A percentile compares a stretch with the other conserved stretches of the same genome.
These are phyloP conservation scores for Mycena filopes DNA, from an alignment of 768 basidiomycete genomes.

Conservation along the genomic window DNA sequence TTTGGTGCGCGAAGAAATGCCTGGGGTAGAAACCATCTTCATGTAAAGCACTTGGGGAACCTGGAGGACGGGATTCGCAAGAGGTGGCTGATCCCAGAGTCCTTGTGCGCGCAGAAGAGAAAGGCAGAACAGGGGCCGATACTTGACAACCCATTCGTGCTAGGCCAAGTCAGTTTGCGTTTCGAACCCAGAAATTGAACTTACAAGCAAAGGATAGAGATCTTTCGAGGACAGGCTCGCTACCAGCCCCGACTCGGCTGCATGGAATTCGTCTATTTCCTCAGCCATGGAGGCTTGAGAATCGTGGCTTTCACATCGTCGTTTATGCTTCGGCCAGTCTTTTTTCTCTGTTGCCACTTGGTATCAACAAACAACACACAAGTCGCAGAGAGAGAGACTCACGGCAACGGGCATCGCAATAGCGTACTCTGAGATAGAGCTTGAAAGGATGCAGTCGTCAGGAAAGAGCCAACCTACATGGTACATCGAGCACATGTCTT, in stretches of 20 bases:
- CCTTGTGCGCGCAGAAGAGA: slow-evolving; percentile 19
- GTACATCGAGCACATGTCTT: slow-evolving; percentile 14
- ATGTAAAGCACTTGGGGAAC: slow-evolving; percentile 18
- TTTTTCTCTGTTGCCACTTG: neutral
- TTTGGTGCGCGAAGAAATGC: slow-evolving; percentile 18
- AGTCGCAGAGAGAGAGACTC: too few species aligned
- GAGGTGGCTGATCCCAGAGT: slow-evolving; percentile 8
- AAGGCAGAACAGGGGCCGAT: slow-evolving; percentile 7
- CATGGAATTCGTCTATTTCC: slow-evolving; percentile 4
- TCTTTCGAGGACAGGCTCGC: slow-evolving; percentile 1
- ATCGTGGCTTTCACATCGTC: slow-evolving; percentile 9
- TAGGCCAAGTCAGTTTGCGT: neutral
- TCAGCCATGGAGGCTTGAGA: neutral
- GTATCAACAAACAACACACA: neutral
- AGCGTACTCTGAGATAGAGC: neutral
- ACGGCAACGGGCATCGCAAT: slow-evolving; percentile 11
- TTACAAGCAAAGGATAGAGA: slow-evolving; percentile 8
- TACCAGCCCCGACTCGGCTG: neutral
- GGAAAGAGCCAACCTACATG: neutral
- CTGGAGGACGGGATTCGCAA: neutral
- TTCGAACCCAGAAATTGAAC: neutral
- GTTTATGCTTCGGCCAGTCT: slow-evolving; percentile 24
- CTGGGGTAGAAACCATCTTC: neutral
- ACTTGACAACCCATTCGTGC: slow-evolving; percentile 19
- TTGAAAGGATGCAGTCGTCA: neutral